These are phyloP conservation scores for Xanthoparmelia taractica DNA, from an alignment of 495 filamentous ascomycete genomes.

Conservation along the genomic window DNA sequence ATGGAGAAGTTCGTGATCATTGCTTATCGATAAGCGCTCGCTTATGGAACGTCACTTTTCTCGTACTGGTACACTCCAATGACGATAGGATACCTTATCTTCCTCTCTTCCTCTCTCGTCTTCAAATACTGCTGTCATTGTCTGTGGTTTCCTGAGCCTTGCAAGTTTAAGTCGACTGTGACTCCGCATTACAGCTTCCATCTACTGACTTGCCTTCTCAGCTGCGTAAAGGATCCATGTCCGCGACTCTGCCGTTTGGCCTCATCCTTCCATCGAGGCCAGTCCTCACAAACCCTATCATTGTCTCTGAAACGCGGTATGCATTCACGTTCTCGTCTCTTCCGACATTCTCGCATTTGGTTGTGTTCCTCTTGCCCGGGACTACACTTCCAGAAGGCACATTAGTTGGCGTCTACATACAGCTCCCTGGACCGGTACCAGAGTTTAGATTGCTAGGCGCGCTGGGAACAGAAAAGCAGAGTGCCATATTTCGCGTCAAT, in stretches of 20 bases:
- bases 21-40: conserved; percentile 13
- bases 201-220: background rate
- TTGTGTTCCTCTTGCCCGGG: conserved; percentile 84
- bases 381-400: conserved; percentile 62
- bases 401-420: conserved; percentile 82
- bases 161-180: background rate
- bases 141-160: background rate
- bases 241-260: conserved; percentile 37
- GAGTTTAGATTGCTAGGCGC: conserved; percentile 79
- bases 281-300: conserved; percentile 54
- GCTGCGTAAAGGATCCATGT: conserved; percentile 4
- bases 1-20: too few species aligned
- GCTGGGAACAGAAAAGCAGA: conserved; percentile 79
- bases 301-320: conserved; percentile 58
- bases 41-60: background rate
- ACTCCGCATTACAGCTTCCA: background rate
- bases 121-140: background rate
- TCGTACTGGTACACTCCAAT: too few species aligned
- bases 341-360: conserved; percentile 68
- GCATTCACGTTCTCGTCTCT: conserved; percentile 52
- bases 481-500: conserved; percentile 71
- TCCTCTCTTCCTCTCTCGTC: background rate
- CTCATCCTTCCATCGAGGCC: conserved; percentile 50
- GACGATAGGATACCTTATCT: background rate
- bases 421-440: conserved; percentile 44